Percentiles rank a stretch among this genome's conserved stretches.
Evolutionary conservation across 129 eudicot genomes (phyloP).

Genomic region (Arctium lappa): DNA sequence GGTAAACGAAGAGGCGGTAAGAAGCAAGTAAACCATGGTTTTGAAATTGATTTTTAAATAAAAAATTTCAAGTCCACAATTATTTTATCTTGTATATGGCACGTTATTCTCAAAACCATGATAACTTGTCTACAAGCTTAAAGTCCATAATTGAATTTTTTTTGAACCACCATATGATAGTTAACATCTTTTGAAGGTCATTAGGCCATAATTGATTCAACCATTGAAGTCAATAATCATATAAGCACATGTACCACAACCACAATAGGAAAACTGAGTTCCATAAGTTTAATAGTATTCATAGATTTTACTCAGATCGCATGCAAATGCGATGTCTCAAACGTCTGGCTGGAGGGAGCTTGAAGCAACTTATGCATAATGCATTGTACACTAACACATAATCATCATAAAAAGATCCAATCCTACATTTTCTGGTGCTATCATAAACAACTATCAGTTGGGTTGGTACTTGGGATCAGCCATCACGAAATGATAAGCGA

Average conservation of each 20-base stretch:
- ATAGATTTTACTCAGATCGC: constrained; percentile 8
- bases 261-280: background rate
- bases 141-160: background rate
- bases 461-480: constrained; percentile 77
- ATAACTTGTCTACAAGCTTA: background rate
- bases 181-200: background rate
- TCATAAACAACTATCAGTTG: constrained; percentile 32
- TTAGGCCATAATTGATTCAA: background rate
- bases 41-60: too few relatives aligned
- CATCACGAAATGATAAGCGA: constrained; percentile 81
- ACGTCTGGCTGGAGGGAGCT: background rate
- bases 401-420: background rate
- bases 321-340: constrained; percentile 8
- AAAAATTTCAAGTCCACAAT: too few relatives aligned
- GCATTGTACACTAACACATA: constrained; percentile 10
- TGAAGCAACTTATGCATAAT: constrained; percentile 6
- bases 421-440: constrained; percentile 11
- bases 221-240: background rate
- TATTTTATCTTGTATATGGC: background rate
- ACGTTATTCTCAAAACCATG: background rate
- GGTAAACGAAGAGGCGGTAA: too few relatives aligned
- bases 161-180: background rate
- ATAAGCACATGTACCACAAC: constrained; percentile 11
- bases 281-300: background rate
- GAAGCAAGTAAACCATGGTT: too few relatives aligned